phyloP scores from a whole-genome alignment of 1,139 yeast species.

The Debaryomyces singareniensis region DNA sequence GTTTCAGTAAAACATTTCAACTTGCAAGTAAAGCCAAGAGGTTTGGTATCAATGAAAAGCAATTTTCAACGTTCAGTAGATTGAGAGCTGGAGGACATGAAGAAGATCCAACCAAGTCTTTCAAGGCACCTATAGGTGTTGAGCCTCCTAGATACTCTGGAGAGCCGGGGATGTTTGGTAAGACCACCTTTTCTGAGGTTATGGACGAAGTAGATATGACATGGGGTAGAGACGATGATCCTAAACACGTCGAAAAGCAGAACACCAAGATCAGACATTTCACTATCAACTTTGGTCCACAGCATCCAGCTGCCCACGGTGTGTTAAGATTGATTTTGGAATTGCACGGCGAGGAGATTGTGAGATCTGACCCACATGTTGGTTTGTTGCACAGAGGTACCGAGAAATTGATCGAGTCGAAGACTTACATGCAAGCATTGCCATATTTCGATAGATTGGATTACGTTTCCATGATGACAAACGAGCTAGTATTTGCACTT shows the following conservation, averaged over 20 bases:
- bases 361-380: slow-evolving; percentile 84
- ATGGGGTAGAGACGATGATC: slow-evolving; percentile 42
- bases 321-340: slow-evolving; percentile 82
- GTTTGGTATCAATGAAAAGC: slow-evolving; percentile 6
- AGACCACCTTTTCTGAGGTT: slow-evolving; percentile 40
- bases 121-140: slow-evolving; percentile 31
- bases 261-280: slow-evolving; percentile 72
- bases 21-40: too few species aligned
- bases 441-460: slow-evolving; percentile 88
- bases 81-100: slow-evolving; percentile 10
- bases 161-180: slow-evolving; percentile 28
- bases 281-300: slow-evolving; percentile 89
- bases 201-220: slow-evolving; percentile 44
- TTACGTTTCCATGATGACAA: slow-evolving; percentile 90
- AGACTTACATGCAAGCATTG: slow-evolving; percentile 79
- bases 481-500: slow-evolving; percentile 78
- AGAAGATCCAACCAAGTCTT: slow-evolving; percentile 19
- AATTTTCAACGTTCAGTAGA: slow-evolving; percentile 11
- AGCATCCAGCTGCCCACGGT: slow-evolving; percentile 95
- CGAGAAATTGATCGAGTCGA: slow-evolving; percentile 78
- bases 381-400: slow-evolving; percentile 87
- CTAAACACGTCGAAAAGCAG: slow-evolving; percentile 37
- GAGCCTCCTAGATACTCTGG: slow-evolving; percentile 29
- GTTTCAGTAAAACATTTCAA: slow-evolving; percentile 8
- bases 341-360: slow-evolving; percentile 83